Base-by-base conservation (phyloP, 192 early-diverging fungal genomes). In the Rhizoclosmatium sp. region DNA sequence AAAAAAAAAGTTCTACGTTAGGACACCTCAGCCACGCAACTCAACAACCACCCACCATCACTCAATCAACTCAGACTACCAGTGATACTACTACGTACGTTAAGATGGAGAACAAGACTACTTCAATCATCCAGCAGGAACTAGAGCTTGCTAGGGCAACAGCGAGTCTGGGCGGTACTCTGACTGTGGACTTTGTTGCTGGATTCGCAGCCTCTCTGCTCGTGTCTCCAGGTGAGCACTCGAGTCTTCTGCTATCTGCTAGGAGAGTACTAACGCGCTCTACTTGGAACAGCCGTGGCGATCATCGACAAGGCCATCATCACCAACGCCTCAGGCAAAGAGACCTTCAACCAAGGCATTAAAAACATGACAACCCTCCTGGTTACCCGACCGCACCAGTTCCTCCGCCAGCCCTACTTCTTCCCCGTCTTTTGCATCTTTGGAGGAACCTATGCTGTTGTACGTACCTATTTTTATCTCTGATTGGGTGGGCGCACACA, bases 221-320 rank as follows among this genome's bases (percentile, higher is more conserved):
- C 23, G 58, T 76, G 12, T 12, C 75, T 12, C 75, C 75, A 16
- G 12, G 65, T 76, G 62, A 19, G 68, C n/a, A 31, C 59, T 9
- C 42, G 14, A 48, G 19, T 23, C 68, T 19, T 69, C 44, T 12
- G 16, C 47, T 69, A 14, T 69, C 47, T 12, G 47, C 10, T 12
- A 47, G 19, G 19, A 12, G 14, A 40, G 47, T 12, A 40, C 39
- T 9, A 39, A 69, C 16, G 46, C 54, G 2, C 2, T 23, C 41
- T 0, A 74, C n/a, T 23, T 44, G 67, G 31, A 14, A 23, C 82
- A 47, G 74, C 83, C 62, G 82, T 87, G 41, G 74, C 85, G 41
- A 87, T 87, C 75, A 78, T 86, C 66, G 86, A 87, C 80, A 78
- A 80, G 19, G 54, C 82, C 59, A 87, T 87, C 59, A 84, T 87